Evolutionary conservation across 2,329 filamentous ascomycete species (phyloP).

Genomic region (Calonectria pteridis): DNA sequence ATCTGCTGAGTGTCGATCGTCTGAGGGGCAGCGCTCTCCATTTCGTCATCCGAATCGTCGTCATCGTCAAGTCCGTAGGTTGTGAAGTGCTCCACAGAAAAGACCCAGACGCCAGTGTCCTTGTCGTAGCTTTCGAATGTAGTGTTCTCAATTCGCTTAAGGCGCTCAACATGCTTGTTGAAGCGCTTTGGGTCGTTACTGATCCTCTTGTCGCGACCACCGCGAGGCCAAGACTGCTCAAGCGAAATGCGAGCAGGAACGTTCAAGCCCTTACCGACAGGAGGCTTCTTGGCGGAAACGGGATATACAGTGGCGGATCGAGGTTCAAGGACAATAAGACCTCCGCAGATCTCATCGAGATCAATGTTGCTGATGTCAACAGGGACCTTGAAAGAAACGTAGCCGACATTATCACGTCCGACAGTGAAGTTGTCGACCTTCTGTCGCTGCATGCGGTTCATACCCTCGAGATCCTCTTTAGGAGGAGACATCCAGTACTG

Average conservation of each 20-base stretch:
- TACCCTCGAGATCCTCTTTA: conserved; percentile 78
- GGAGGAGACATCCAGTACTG: conserved; percentile 89
- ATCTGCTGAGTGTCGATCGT: conserved; percentile 31
- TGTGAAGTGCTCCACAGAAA: conserved; percentile 95
- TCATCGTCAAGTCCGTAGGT: conserved; percentile 90
- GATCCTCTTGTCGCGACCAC: conserved; percentile 67
- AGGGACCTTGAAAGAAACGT: conserved; percentile 82
- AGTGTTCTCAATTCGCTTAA: conserved; percentile 84
- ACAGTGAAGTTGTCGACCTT: conserved; percentile 82
- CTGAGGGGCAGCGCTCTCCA: conserved; percentile 38
- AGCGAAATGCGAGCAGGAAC: conserved; percentile 90
- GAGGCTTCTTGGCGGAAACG: conserved; percentile 80
- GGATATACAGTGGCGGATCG: conserved; percentile 92
- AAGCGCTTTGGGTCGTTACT: conserved; percentile 72
- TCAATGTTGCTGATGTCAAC: conserved; percentile 87
- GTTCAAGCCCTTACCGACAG: conserved; percentile 89
- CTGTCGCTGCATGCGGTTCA: conserved; percentile 84
- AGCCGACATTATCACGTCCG: conserved; percentile 84
- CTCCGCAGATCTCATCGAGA: conserved; percentile 82
- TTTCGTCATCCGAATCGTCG: conserved; percentile 74
- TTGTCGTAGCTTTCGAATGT: conserved; percentile 84
- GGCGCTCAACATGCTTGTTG: conserved; percentile 84
- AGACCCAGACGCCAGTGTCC: conserved; percentile 88
- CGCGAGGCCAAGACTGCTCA: conserved; percentile 91
- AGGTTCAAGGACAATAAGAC: conserved; percentile 80